Base-by-base conservation (phyloP, 768 basidiomycete species). In the Russula dissimulans region DNA sequence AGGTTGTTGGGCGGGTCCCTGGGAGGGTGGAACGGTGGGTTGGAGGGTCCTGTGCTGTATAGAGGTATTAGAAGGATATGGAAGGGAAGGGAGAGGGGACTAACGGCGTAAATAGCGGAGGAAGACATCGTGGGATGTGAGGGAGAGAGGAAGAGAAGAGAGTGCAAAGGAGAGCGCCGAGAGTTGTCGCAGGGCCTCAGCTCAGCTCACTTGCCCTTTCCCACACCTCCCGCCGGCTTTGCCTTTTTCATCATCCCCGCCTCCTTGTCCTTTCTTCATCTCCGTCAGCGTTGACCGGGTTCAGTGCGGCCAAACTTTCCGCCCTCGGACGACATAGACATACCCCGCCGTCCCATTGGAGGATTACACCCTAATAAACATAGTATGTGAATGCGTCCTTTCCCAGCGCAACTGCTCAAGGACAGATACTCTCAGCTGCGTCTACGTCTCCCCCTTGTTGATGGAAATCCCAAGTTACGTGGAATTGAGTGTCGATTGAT, bases 21-120 rank as follows among this genome's bases (percentile, higher is more conserved):
- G 74, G 58, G 71, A 65, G n/a, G 71, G 69, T 9, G 76, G 71
- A 54, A 72, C 76, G 42, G 74, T 72, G 0, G 76, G 76, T 59
- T 76, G 76, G 5, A 77, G 68, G 57, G 71, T 72, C 60, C 76
- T 74, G 67, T 77, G 76, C 76, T 77, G 68, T 41, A 53, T 62
- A 56, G 4, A 17, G 32, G 15, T 14, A 18, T 17, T 55, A 39
- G 9, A 12, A 34, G 4, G 2, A 9, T 2, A 32, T 10, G 15
- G n/a, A 29, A 45, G n/a, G 46, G 51, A 14, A 43, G 26, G 47
- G 31, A 50, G 39, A 29, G 50, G 50, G 32, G 51, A 68, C 69
- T 32, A 18, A 70, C 69, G 38, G 68, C 70, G 47, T 70, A 70
- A 31, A 70, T 69, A 22, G 55, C 46, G 36, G 69, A 67, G 44